Evolutionary conservation across 2,329 filamentous ascomycete genomes (phyloP), one percentile per base, ranked within the genome.

Genomic region (Aspergillus cejpii): DNA sequence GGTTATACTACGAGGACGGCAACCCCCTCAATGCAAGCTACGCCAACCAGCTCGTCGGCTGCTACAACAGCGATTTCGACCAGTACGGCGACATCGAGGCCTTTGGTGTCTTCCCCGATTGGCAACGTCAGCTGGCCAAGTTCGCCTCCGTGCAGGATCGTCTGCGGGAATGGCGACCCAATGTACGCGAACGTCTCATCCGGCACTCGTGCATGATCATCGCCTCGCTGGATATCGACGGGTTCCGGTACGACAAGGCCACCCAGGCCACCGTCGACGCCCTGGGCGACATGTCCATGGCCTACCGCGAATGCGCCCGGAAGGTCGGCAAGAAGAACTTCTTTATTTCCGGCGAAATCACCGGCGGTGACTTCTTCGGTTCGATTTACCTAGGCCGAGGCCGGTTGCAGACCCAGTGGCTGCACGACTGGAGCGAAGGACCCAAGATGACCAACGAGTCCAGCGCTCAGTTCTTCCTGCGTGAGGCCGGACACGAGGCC

Each of bases 101-200:
- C 37, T 81, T 82, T 52, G 80, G 79, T 49, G 73, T 78, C 7
- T 81, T 75, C 46, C 74, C 77, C 0, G 77, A 81, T 56, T 83
- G 76, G 74, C 66, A 80, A 53, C 75, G 77, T 57, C 77, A 83
- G 58, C 68, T 83, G 29, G 74, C 78, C 17, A 83, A 83, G 51
- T 84, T 83, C 62, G 78, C 79, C 33, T 79, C 75, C 34, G 80
- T 83, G 0, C 80, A 84, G 62, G 80, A 84, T 62, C 78, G 80
- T 55, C 67, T 84, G 2, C 73, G 80, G 36, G 79, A 82, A 51
- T 84, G 80, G 80, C 56, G 72, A 12, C 74, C 77, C 2, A 72
- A 73, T 6, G 79, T 82, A 0, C 65, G 74, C 23, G 69, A 74
- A 38, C 77, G 77, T 51, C 67, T 83, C 47, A 73, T 77, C 51